Evolutionary conservation across 257 asterid species (phyloP).

Genomic region (Anisodus acutangulus): DNA sequence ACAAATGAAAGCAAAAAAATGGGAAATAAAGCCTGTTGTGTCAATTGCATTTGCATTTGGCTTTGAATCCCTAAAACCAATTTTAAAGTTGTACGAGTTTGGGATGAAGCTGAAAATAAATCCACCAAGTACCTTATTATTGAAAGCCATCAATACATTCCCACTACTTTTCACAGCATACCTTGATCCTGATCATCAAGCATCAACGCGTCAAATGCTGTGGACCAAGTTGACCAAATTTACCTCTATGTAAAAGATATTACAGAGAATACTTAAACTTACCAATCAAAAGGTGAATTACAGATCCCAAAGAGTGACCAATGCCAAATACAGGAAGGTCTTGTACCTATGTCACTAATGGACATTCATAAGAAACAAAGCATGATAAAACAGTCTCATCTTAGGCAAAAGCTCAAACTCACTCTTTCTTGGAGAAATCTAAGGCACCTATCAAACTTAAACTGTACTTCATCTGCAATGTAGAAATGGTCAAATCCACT

Average conservation of each 20-base stretch:
- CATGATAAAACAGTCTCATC: constrained; percentile 26
- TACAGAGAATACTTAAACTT: constrained; percentile 28
- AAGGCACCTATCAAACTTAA: constrained; percentile 83
- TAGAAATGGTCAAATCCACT: constrained; percentile 94
- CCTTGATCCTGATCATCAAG: constrained; percentile 73
- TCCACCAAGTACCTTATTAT: constrained; percentile 66
- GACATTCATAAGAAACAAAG: constrained; percentile 33
- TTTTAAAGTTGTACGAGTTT: constrained; percentile 5
- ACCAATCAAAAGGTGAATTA: constrained; percentile 94
- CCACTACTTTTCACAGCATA: constrained; percentile 92
- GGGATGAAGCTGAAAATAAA: constrained; percentile 25
- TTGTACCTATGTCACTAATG: constrained; percentile 55
- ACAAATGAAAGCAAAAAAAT: neutral
- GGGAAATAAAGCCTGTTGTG: neutral
- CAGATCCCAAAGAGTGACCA: constrained; percentile 92
- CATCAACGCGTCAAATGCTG: constrained; percentile 37
- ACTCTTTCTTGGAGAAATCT: constrained; percentile 72
- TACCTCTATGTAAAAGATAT: constrained; percentile 26
- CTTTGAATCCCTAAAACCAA: constrained; percentile 18
- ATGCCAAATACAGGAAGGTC: constrained; percentile 87
- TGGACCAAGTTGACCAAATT: constrained; percentile 27
- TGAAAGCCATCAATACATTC: constrained; percentile 83
- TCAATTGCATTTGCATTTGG: constrained; percentile 1
- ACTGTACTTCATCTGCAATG: constrained; percentile 94
- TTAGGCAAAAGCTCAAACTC: constrained; percentile 43